Conservation (phyloP, 208 protist genomes). For the Wallacemonas sp. region DNA sequence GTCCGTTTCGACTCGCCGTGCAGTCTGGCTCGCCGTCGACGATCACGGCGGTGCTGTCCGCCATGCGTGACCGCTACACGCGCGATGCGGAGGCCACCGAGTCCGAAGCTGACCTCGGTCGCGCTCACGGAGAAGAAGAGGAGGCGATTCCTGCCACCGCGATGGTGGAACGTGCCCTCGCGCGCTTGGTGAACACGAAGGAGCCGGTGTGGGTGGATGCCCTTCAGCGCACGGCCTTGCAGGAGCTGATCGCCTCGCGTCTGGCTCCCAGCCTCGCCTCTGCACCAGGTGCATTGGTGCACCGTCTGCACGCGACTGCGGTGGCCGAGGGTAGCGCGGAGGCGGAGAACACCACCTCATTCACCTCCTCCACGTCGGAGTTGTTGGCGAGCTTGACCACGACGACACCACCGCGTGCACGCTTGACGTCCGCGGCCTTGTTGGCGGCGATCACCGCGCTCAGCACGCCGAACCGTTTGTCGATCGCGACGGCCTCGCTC, state of each 20-base stretch:
- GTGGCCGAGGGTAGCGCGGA: not conserved
- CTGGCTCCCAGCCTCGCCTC: not conserved
- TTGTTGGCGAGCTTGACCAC: too few relatives aligned
- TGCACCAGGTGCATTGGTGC: not conserved
- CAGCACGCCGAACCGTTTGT: not conserved
- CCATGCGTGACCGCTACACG: constrained; percentile 5
- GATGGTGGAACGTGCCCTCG: not conserved
- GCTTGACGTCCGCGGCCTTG: not conserved
- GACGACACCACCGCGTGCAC: not conserved
- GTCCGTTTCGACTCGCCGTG: constrained; percentile 47
- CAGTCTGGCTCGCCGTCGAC: constrained; percentile 18
- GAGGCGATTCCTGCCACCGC: too few relatives aligned
- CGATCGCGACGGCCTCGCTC: not conserved
- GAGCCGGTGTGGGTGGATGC: constrained; percentile 56
- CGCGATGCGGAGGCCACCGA: not conserved
- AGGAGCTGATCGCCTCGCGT: constrained; percentile 46
- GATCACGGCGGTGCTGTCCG: constrained; percentile 21
- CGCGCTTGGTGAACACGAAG: constrained; percentile 50
- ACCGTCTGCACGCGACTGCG: not conserved
- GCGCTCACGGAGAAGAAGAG: too few relatives aligned
- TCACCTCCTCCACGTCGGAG: too few relatives aligned
- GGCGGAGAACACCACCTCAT: not conserved
- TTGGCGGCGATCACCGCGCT: not conserved
- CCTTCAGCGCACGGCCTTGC: constrained; percentile 58
- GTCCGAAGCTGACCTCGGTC: too few relatives aligned